Evolutionary conservation across 2,329 filamentous ascomycete genomes (phyloP), one percentile per base, ranked within the genome.

Genomic region (Nemania sp.): DNA sequence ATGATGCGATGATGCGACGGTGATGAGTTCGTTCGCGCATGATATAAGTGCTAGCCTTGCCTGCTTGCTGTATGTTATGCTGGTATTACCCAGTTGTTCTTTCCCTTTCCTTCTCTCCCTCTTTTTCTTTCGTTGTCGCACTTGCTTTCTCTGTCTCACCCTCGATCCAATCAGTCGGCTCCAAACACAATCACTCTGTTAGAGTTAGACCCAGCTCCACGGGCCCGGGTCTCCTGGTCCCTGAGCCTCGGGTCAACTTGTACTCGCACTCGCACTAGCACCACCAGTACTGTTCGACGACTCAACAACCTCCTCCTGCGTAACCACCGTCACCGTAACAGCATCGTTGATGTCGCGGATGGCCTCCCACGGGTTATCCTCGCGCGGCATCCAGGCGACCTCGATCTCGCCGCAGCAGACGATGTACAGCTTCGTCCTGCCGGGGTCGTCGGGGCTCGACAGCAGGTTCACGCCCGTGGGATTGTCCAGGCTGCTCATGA

Each of bases 401-500:
- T 69, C 62, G 43, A 68, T 66, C 51, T 66, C 61, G 15, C 68
- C 68, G 43, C 62, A 66, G 53, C 68, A 70, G 3, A 68, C 60
- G 12, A 69, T 54, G 22, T 62, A 67, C 15, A 70, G 37, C 48
- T 61, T 66, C n/a, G 56, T 55, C 49, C 62, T 59, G 9, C 34
- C 52, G 30, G 61, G 50, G 15, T 51, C 31, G 26, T 58, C 39
- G 14, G 55, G 52, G 6, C 24, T 15, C 6, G 39, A 50, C 7
- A 49, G 48, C 11, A 69, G 42, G 47, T 68, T 63, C 2, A 69
- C 51, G 5, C 63, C 58, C 1, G 66, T 67, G 14, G 68, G 68
- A n/a, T 56, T 61, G 34, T 68, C 62, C n/a, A 70, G 60, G 37
- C 61, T 64, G 14, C 51, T 49, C 55, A 66, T 44, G 26, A 66